Percentiles rank a stretch among this genome's conserved stretches.
Evolutionary conservation across 139 green algal genomes (phyloP).

Genomic region (Zygnema cylindricum): DNA sequence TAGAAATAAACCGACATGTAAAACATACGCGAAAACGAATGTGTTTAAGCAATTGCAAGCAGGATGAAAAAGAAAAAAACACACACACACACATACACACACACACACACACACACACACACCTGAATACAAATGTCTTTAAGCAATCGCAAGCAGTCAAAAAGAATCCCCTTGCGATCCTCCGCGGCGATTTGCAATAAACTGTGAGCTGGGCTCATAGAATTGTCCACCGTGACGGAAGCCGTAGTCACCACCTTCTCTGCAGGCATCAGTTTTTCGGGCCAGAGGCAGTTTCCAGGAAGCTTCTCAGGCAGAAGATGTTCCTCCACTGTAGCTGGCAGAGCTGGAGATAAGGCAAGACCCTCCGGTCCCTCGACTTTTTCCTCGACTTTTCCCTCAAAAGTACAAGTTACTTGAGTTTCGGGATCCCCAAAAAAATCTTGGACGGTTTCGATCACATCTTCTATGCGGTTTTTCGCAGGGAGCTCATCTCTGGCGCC

Average conservation of each 20-base stretch:
- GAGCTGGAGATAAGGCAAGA: neutral
- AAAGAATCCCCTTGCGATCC: slow-evolving; percentile 84
- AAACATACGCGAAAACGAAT: no score
- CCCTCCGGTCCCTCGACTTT: neutral
- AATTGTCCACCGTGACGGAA: slow-evolving; percentile 74
- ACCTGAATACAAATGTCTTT: slow-evolving; percentile 79
- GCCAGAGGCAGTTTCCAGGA: slow-evolving; percentile 11
- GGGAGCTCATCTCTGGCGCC: slow-evolving; percentile 61
- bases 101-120: no score
- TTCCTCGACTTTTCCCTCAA: neutral
- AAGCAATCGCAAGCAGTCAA: slow-evolving; percentile 76
- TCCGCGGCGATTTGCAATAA: slow-evolving; percentile 63
- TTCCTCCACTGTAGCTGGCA: neutral
- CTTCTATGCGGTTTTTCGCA: slow-evolving; percentile 29
- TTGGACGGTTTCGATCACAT: slow-evolving; percentile 41
- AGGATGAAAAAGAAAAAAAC: no score
- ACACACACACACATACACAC: no score
- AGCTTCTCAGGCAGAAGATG: neutral
- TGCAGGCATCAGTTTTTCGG: neutral
- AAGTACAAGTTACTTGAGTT: neutral
- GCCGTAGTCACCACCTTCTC: slow-evolving; percentile 7
- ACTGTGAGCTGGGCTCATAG: slow-evolving; percentile 67
- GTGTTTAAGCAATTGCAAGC: no score
- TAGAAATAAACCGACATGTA: no score
- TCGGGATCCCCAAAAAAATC: slow-evolving; percentile 31